These are phyloP conservation scores for Annulohypoxylon nitens DNA, from an alignment of 495 filamentous ascomycete species.

Conservation along the genomic window DNA sequence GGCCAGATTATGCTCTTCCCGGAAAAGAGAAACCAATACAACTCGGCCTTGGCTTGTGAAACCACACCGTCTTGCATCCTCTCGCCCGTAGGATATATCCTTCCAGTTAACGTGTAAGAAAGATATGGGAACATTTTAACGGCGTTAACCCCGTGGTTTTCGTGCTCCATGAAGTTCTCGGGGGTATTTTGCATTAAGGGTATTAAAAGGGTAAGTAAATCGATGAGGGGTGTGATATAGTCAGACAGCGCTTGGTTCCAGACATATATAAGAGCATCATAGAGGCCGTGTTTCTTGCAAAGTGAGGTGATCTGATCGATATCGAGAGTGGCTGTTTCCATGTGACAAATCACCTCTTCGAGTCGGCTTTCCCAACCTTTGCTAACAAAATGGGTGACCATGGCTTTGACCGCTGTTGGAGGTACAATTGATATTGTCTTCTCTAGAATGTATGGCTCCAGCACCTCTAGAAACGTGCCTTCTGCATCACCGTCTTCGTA, in stretches of 20 bases:
- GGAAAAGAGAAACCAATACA: constrained; percentile 95
- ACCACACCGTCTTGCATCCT: constrained; percentile 75
- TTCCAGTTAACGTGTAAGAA: constrained; percentile 90
- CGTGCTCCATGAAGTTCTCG: constrained; percentile 59
- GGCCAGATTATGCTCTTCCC: constrained; percentile 78
- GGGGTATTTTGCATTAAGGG: constrained; percentile 67
- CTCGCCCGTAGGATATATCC: constrained; percentile 89
- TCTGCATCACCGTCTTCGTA: constrained; percentile 82
- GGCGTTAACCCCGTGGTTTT: constrained; percentile 72
- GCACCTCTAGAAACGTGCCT: constrained; percentile 83
- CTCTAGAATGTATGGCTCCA: constrained; percentile 88
- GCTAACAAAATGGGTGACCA: constrained; percentile 82
- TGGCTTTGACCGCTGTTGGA: constrained; percentile 84
- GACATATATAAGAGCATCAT: constrained; percentile 96
- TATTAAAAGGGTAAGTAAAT: constrained; percentile 80
- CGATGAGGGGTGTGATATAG: constrained; percentile 89
- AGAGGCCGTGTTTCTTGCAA: constrained; percentile 90
- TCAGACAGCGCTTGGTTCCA: constrained; percentile 93
- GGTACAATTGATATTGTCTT: constrained; percentile 80
- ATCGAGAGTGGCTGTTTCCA: constrained; percentile 91
- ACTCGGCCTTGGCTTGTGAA: constrained; percentile 79
- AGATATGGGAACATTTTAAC: constrained; percentile 96
- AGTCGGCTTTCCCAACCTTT: constrained; percentile 78
- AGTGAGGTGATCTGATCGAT: constrained; percentile 92
- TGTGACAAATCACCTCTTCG: constrained; percentile 95